Evolutionary conservation across 2,329 filamentous ascomycete genomes (phyloP).

Genomic region (Aureobasidium sp.): DNA sequence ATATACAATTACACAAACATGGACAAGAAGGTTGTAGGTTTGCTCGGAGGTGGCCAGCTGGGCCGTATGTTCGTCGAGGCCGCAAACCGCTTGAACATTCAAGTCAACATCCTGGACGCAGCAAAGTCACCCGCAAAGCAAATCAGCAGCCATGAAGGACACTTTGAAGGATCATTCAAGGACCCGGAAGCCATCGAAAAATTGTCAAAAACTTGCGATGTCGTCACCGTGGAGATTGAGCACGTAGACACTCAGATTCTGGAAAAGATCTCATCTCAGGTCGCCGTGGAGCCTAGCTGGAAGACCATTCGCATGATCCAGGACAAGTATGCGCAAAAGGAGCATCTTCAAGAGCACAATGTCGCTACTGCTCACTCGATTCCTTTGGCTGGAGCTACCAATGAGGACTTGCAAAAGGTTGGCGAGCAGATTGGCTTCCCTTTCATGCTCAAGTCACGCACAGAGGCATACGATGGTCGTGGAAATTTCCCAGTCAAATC

Average conservation of each 20-base stretch:
- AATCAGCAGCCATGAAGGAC: constrained; percentile 63
- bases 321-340: constrained; percentile 88
- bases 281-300: constrained; percentile 70
- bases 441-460: constrained; percentile 86
- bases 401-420: constrained; percentile 54
- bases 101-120: constrained; percentile 70
- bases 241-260: constrained; percentile 86
- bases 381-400: constrained; percentile 52
- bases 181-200: constrained; percentile 69
- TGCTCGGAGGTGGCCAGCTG: constrained; percentile 48
- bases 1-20: constrained; percentile 12
- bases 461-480: constrained; percentile 86
- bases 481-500: constrained; percentile 60
- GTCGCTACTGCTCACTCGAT: constrained; percentile 67
- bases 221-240: constrained; percentile 91
- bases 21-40: constrained; percentile 27
- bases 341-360: constrained; percentile 58
- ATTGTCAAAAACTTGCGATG: constrained; percentile 67
- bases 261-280: constrained; percentile 65
- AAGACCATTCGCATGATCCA: constrained; percentile 81
- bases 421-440: constrained; percentile 65
- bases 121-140: constrained; percentile 75
- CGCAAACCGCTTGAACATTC: constrained; percentile 69
- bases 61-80: constrained; percentile 91
- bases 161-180: constrained; percentile 83